phyloP scores from a whole-genome alignment of 805 yeast genomes.

The Millerozyma acaciae region DNA sequence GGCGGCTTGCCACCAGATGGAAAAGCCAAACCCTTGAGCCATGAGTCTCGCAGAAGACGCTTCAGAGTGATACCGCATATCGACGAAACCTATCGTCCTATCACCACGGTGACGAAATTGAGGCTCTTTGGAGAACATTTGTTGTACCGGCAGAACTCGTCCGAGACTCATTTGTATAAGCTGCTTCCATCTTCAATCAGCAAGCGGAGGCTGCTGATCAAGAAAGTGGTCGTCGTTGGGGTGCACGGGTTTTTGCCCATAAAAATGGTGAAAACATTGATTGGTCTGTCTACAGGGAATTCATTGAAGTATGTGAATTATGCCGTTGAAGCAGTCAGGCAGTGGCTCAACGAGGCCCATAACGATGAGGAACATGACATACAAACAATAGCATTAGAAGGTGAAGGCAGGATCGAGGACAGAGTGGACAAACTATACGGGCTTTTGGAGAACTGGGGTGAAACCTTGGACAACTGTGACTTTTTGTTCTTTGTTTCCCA shows the following conservation, averaged over 20 bases:
- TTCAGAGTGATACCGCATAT: constrained; percentile 17
- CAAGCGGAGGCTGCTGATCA: constrained; percentile 9
- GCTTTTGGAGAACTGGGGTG: constrained; percentile 33
- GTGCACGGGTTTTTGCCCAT: constrained; percentile 40
- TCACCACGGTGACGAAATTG: constrained; percentile 20
- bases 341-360: constrained; percentile 20
- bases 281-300: constrained; percentile 37
- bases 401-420: constrained; percentile 32
- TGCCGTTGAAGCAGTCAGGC: constrained; percentile 26
- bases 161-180: constrained; percentile 27
- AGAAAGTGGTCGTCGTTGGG: constrained; percentile 29
- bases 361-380: constrained; percentile 16
- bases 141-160: constrained; percentile 16
- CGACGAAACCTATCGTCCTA: constrained; percentile 19
- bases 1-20: constrained; percentile 2
- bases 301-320: constrained; percentile 24
- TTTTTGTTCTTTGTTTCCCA: constrained; percentile 31
- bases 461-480: constrained; percentile 24
- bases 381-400: constrained; percentile 38
- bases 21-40: constrained; percentile 1
- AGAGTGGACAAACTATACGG: constrained; percentile 22
- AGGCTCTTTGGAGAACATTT: constrained; percentile 21
- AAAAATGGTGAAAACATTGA: constrained; percentile 32
- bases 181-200: constrained; percentile 5
- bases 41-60: neutral